Conservation (phyloP, 2,329 filamentous ascomycete genomes). For the Ophiognomonia clavigignenti-juglandacearum region DNA sequence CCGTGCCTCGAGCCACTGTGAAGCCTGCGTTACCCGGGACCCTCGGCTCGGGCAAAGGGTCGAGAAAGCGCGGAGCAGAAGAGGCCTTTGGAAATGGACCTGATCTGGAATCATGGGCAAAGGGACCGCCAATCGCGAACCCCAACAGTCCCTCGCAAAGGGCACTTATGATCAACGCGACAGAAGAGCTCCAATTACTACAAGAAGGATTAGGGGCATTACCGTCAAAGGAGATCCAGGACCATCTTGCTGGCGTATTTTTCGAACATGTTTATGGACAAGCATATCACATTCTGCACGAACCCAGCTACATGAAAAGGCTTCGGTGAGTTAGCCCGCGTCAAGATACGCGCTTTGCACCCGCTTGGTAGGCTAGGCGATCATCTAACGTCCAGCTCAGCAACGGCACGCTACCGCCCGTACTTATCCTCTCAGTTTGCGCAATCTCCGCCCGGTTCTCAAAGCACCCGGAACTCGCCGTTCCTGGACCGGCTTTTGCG, state of each 20-base stretch:
- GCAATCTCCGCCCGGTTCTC: slow-evolving; percentile 95
- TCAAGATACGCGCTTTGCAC: no score
- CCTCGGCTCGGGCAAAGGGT: slow-evolving; percentile 43
- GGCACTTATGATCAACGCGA: slow-evolving; percentile 55
- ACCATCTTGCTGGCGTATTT: slow-evolving; percentile 89
- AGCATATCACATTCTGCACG: slow-evolving; percentile 89
- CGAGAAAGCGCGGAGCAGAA: slow-evolving; percentile 78
- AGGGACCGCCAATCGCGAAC: slow-evolving; percentile 47
- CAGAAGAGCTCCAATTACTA: slow-evolving; percentile 71
- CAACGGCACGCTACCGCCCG: slow-evolving; percentile 76
- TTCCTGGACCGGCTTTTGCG: slow-evolving; percentile 77
- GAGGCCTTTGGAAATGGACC: slow-evolving; percentile 69
- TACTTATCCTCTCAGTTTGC: slow-evolving; percentile 88
- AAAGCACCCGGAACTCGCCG: slow-evolving; percentile 71
- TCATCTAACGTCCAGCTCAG: slow-evolving; percentile 34
- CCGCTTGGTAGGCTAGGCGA: no score
- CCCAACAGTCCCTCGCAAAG: slow-evolving; percentile 43
- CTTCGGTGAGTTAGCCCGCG: slow-evolving; percentile 49
- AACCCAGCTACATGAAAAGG: slow-evolving; percentile 93
- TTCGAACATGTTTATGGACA: slow-evolving; percentile 96
- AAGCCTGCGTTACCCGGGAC: slow-evolving; percentile 68
- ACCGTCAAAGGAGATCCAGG: slow-evolving; percentile 81
- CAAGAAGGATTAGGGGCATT: slow-evolving; percentile 79
- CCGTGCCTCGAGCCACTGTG: slow-evolving; percentile 74
- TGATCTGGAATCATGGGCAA: slow-evolving; percentile 78